Evolutionary conservation across 495 filamentous ascomycete genomes (phyloP).

Genomic region (Letharia columbiana): DNA sequence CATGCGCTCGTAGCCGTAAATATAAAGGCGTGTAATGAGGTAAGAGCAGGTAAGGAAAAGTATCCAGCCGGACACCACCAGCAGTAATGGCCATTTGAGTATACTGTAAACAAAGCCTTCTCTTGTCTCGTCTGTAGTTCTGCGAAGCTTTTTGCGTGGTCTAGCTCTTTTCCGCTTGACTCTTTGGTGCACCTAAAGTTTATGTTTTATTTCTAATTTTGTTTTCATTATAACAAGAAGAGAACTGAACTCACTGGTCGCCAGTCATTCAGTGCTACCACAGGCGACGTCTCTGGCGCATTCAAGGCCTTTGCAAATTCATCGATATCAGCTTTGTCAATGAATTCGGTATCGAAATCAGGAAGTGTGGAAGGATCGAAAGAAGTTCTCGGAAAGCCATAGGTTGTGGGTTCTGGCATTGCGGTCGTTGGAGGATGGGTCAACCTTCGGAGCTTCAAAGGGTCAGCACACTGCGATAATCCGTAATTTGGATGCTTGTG

Average conservation of each 20-base stretch:
- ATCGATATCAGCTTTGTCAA: conserved; percentile 44
- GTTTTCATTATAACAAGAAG: too few species aligned
- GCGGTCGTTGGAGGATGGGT: neutral
- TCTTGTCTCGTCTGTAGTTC: conserved; percentile 81
- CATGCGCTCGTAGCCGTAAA: conserved; percentile 71
- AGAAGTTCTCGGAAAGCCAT: conserved; percentile 19
- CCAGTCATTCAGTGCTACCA: conserved; percentile 79
- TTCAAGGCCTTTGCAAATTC: conserved; percentile 45
- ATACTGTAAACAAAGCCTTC: conserved; percentile 85
- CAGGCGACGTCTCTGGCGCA: conserved; percentile 39
- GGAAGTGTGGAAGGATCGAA: conserved; percentile 46
- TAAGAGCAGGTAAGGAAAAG: conserved; percentile 59
- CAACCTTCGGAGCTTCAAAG: neutral
- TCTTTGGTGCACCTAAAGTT: conserved; percentile 45
- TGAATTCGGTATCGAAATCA: conserved; percentile 58
- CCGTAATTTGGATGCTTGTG: neutral
- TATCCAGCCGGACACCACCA: conserved; percentile 74
- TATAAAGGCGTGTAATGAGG: conserved; percentile 74
- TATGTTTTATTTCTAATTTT: too few species aligned
- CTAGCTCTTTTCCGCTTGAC: conserved; percentile 44
- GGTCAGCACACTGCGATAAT: neutral
- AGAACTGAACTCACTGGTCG: conserved; percentile 40
- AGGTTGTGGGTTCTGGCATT: conserved; percentile 3
- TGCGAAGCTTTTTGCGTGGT: conserved; percentile 25
- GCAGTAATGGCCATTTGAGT: conserved; percentile 83